These are phyloP conservation scores for Neocucurbitaria cava DNA, from an alignment of 2,329 filamentous ascomycete genomes.

Conservation along the genomic window DNA sequence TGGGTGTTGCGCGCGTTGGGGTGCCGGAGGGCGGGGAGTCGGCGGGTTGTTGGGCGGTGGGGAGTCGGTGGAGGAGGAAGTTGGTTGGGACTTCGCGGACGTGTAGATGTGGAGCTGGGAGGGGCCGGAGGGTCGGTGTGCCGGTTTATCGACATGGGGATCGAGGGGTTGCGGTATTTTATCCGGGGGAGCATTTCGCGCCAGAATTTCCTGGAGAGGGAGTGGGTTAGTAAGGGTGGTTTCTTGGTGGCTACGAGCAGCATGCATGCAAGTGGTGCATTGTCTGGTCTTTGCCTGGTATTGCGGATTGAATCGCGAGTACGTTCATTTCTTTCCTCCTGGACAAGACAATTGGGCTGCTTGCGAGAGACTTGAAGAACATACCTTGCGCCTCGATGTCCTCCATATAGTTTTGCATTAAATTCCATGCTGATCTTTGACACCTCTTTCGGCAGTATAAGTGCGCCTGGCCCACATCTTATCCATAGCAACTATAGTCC, in stretches of 20 bases:
- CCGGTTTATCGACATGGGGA: slow-evolving; percentile 83
- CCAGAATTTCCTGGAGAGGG: slow-evolving; percentile 81
- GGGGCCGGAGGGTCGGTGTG: slow-evolving; percentile 55
- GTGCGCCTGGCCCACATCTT: slow-evolving; percentile 82
- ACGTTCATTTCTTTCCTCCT: no score
- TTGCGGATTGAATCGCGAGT: no score
- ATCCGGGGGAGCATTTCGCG: slow-evolving; percentile 79
- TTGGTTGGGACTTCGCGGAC: slow-evolving; percentile 29
- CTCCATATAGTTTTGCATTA: slow-evolving; percentile 65
- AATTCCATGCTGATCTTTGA: slow-evolving; percentile 79
- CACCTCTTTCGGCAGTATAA: slow-evolving; percentile 77
- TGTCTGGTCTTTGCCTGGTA: no score
- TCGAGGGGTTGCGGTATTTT: slow-evolving; percentile 90
- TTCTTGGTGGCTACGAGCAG: no score
- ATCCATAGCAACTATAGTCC: slow-evolving; percentile 70
- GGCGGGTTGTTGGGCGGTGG: slow-evolving; percentile 23
- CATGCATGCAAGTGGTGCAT: no score
- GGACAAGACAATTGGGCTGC: no score
- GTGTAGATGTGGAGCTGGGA: slow-evolving; percentile 43
- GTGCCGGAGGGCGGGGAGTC: slow-evolving; percentile 22
- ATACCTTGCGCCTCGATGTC: slow-evolving; percentile 77
- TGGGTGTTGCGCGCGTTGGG: slow-evolving; percentile 33
- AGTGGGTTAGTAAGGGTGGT: slow-evolving; percentile 4
- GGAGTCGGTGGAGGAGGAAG: slow-evolving; percentile 13
- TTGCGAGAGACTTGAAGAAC: slow-evolving; percentile 21